Conservation (phyloP, 2,329 filamentous ascomycete species). For the Aureobasidium sp. region DNA sequence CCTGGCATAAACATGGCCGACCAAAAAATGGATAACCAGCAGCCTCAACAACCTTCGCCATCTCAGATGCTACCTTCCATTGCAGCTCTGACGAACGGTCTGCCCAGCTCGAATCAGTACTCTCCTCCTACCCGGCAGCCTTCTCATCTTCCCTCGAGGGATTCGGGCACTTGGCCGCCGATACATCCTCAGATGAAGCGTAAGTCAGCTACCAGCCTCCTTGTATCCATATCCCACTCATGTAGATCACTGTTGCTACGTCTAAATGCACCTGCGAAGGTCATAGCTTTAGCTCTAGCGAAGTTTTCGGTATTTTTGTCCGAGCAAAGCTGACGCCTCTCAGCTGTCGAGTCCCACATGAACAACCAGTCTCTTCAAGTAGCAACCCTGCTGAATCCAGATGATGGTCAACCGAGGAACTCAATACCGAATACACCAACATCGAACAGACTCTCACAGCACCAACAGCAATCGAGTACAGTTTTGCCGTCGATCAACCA, state of each 20-base stretch:
- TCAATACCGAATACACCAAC: slow-evolving; percentile 35
- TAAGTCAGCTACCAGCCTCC: slow-evolving; percentile 18
- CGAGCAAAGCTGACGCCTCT: background rate
- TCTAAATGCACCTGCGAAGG: background rate
- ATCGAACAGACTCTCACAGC: slow-evolving; percentile 27
- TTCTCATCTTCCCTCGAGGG: slow-evolving; percentile 24
- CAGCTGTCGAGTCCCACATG: slow-evolving; percentile 3
- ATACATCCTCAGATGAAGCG: slow-evolving; percentile 27
- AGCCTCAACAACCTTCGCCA: slow-evolving; percentile 14
- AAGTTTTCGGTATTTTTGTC: background rate
- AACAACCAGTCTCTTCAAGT: slow-evolving; percentile 37
- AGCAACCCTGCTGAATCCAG: slow-evolving; percentile 40
- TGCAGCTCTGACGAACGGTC: slow-evolving; percentile 27
- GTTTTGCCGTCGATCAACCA: slow-evolving; percentile 51
- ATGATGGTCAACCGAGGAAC: slow-evolving; percentile 38
- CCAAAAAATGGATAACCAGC: slow-evolving; percentile 5
- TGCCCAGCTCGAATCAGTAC: slow-evolving; percentile 23
- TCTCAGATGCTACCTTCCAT: slow-evolving; percentile 25
- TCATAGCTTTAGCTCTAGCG: background rate
- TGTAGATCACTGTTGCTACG: background rate
- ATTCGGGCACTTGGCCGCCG: slow-evolving; percentile 29
- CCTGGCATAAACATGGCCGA: slow-evolving; percentile 11
- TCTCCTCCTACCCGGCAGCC: slow-evolving; percentile 20
- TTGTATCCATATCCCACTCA: background rate
- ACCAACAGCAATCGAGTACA: slow-evolving; percentile 18